A percentile compares a stretch with the other conserved stretches of the same genome.
Evolutionary conservation across 257 asterid species (phyloP).

Genomic region (Gardenia jasminoides): DNA sequence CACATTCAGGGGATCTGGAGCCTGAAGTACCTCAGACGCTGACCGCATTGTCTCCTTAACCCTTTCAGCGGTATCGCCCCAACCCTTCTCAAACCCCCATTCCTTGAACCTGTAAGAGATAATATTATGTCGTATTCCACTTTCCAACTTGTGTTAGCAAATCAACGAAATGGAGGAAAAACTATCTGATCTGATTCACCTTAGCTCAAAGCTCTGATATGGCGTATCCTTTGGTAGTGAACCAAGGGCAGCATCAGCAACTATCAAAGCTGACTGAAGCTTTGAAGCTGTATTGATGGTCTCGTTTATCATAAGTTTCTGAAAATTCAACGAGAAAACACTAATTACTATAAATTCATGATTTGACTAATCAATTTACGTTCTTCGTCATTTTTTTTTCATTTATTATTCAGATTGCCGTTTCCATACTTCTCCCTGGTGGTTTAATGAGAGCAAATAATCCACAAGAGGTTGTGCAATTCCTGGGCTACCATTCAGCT

Average conservation of each 20-base stretch:
- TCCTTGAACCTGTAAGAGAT: conserved; percentile 61
- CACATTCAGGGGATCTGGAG: conserved; percentile 70
- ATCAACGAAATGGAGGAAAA: conserved; percentile 5
- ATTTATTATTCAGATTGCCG: neutral
- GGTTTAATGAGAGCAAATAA: conserved; percentile 65
- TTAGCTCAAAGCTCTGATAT: conserved; percentile 66
- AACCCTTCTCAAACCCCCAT: conserved; percentile 92
- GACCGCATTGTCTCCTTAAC: conserved; percentile 71
- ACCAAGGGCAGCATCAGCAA: conserved; percentile 68
- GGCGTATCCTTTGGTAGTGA: conserved; percentile 66
- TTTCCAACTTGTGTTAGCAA: neutral
- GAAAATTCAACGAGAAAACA: conserved; percentile 26
- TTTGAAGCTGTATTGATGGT: conserved; percentile 55
- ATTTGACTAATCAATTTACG: neutral
- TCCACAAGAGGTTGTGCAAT: conserved; percentile 68
- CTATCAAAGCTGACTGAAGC: conserved; percentile 71
- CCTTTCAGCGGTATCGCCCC: conserved; percentile 88
- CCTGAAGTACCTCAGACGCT: conserved; percentile 75
- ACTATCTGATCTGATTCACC: conserved; percentile 32
- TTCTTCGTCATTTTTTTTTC: neutral
- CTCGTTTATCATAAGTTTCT: conserved; percentile 89
- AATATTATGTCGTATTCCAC: neutral
- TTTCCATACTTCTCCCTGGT: conserved; percentile 72
- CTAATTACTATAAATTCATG: neutral
- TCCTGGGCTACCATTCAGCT: conserved; percentile 39